Base-by-base conservation (phyloP, 2,329 filamentous ascomycete species). In the Phaeosphaeria sp. region DNA sequence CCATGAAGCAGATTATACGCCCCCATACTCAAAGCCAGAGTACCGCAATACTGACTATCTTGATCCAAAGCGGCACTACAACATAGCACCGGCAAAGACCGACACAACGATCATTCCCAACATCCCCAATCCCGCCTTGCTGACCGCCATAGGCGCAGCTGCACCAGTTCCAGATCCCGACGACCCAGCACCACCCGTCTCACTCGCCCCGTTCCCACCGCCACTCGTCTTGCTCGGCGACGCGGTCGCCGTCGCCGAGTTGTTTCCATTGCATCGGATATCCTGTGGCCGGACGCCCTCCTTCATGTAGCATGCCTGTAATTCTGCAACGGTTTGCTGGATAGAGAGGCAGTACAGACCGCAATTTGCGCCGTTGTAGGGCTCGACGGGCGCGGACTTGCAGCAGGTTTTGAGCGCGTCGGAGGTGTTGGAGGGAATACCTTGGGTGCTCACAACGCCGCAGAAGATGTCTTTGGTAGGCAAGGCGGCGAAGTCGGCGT, bases 341-440 rank as follows among this genome's bases (percentile, higher is more conserved):
- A 66, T 56, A 8, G 66, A 60, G 2, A 76, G 64, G 49, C 73
- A 76, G 57, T 70, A 75, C 51, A 66, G 62, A 15, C 69, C 71
- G 59, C 73, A 76, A 27, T 64, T 13, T 13, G 30, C 57, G 53
- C 64, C 65, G 40, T 69, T 73, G 56, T 60, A 75, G 2, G 58
- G 54, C 49, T 74, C 65, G 46, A 75, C 72, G 6, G 71, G 66
- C 7, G 71, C 72, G 33, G 59, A 57, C 42, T 74, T 74, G 69
- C 73, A 76, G 68, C 73, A 76, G 44, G 57, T 53, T 9, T 64
- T 59, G 42, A 75, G 64, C 20, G 65, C 61, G 24, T 64, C 55
- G 40, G 60, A 57, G 20, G 70, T 71, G 59, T 71, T 74, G 50
- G 56, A 58, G 7, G 71, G 66, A 11, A 75, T 48, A 36, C 67